phyloP scores from a whole-genome alignment of 306 rosid species.

The Delonix regia region DNA sequence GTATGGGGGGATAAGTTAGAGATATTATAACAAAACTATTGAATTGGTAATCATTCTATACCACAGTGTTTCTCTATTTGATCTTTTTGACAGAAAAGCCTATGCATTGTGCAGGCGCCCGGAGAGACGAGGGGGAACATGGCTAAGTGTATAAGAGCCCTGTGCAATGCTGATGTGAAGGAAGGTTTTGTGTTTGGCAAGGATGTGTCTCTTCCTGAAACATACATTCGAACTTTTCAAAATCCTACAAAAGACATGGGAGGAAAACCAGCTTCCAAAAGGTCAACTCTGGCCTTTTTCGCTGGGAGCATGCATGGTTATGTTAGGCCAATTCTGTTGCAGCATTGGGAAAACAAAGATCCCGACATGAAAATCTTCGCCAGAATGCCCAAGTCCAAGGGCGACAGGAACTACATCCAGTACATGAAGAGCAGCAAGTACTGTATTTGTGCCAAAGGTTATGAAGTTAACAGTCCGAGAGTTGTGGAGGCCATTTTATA shows the following conservation, averaged over 20 bases:
- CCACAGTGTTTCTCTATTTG: not conserved
- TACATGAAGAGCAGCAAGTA: constrained; percentile 92
- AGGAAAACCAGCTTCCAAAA: constrained; percentile 60
- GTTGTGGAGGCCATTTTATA: constrained; percentile 86
- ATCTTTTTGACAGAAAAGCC: constrained; percentile 29
- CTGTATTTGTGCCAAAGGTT: constrained; percentile 91
- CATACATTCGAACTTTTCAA: constrained; percentile 45
- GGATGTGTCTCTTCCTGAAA: constrained; percentile 88
- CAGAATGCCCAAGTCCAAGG: constrained; percentile 54
- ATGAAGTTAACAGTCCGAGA: constrained; percentile 90
- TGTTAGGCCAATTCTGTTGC: constrained; percentile 66
- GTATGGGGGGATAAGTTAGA: not conserved
- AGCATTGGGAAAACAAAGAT: constrained; percentile 89
- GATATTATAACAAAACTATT: not conserved
- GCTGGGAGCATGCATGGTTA: constrained; percentile 87
- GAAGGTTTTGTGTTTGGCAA: constrained; percentile 85
- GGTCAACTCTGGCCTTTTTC: constrained; percentile 71
- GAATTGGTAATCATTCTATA: not conserved
- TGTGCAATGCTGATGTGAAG: constrained; percentile 80
- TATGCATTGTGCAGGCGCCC: constrained; percentile 59
- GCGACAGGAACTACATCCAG: constrained; percentile 55
- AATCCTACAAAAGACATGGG: constrained; percentile 66
- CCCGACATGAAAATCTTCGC: constrained; percentile 89
- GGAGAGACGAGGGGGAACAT: constrained; percentile 60
- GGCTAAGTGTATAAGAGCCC: constrained; percentile 78